Percentiles rank a stretch among this genome's conserved stretches.
Evolutionary conservation across 208 protist genomes (phyloP).

Genomic region (Trypanosoma melophagium): DNA sequence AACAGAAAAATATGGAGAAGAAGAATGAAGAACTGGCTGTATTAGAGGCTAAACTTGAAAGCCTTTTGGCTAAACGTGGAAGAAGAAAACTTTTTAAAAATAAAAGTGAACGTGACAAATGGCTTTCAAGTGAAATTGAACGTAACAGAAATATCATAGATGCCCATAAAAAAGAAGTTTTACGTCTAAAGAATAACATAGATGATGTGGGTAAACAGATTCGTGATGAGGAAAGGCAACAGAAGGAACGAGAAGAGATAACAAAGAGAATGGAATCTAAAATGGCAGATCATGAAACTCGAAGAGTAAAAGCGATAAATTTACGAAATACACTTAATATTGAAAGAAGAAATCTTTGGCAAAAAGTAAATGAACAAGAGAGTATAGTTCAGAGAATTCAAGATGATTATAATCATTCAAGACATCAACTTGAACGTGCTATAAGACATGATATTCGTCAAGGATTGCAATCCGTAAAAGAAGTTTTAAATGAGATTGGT

Average conservation of each 20-base stretch:
- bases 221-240: constrained; percentile 25
- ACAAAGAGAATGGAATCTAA: constrained; percentile 52
- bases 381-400: constrained; percentile 49
- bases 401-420: constrained; percentile 40
- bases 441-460: constrained; percentile 86
- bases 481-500: constrained; percentile 63
- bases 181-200: constrained; percentile 39
- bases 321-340: constrained; percentile 68
- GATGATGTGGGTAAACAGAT: constrained; percentile 25
- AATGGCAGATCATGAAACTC: constrained; percentile 39
- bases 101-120: constrained; percentile 87
- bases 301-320: constrained; percentile 32
- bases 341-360: constrained; percentile 76
- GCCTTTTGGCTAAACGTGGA: constrained; percentile 87
- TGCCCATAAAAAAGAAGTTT: constrained; percentile 49
- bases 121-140: constrained; percentile 83
- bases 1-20: constrained; percentile 37
- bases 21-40: constrained; percentile 40
- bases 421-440: constrained; percentile 62
- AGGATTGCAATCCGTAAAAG: constrained; percentile 78
- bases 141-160: constrained; percentile 56
- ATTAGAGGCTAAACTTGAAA: constrained; percentile 62
- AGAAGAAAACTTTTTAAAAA: constrained; percentile 90
- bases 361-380: constrained; percentile 76
- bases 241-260: constrained; percentile 29